Evolutionary conservation across 1,139 yeast species (phyloP).

Genomic region (Zygosaccharomyces pseudobailii): DNA sequence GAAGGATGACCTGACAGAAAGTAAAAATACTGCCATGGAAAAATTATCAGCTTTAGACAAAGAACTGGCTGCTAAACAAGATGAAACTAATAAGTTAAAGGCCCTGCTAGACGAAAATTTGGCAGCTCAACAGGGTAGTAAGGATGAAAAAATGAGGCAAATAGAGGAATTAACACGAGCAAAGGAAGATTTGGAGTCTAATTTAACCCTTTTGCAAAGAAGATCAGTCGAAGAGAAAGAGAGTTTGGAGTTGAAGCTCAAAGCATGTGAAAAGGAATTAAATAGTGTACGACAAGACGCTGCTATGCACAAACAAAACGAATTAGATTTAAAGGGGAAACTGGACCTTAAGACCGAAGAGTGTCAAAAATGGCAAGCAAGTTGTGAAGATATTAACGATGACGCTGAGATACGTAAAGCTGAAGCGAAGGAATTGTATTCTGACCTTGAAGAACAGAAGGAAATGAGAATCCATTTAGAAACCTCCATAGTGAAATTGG

Average conservation of each 20-base stretch:
- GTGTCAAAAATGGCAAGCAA: constrained; percentile 15
- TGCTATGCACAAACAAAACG: constrained; percentile 11
- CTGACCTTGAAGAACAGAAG: constrained; percentile 19
- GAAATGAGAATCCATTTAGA: constrained; percentile 20
- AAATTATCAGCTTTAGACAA: constrained; percentile 10
- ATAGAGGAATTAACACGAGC: constrained; percentile 10
- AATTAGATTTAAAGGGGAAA: neutral
- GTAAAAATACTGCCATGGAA: constrained; percentile 42
- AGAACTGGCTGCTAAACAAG: constrained; percentile 9
- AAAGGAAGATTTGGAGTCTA: constrained; percentile 10
- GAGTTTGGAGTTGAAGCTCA: constrained; percentile 3
- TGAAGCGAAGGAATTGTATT: constrained; percentile 24
- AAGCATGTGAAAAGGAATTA: constrained; percentile 5
- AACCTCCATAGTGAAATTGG: constrained; percentile 17
- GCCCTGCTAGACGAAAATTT: constrained; percentile 10
- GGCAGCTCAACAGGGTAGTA: constrained; percentile 9
- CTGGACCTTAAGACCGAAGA: constrained; percentile 12
- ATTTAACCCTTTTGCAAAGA: constrained; percentile 5
- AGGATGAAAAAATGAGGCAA: constrained; percentile 13
- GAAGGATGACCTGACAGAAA: constrained; percentile 4
- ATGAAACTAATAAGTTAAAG: constrained; percentile 10
- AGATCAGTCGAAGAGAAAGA: constrained; percentile 6
- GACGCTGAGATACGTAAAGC: constrained; percentile 28
- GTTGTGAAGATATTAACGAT: constrained; percentile 25
- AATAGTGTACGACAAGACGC: constrained; percentile 3